Conservation (phyloP, 1,284 basidiomycete genomes). For the Afroboletus lepidellus region DNA sequence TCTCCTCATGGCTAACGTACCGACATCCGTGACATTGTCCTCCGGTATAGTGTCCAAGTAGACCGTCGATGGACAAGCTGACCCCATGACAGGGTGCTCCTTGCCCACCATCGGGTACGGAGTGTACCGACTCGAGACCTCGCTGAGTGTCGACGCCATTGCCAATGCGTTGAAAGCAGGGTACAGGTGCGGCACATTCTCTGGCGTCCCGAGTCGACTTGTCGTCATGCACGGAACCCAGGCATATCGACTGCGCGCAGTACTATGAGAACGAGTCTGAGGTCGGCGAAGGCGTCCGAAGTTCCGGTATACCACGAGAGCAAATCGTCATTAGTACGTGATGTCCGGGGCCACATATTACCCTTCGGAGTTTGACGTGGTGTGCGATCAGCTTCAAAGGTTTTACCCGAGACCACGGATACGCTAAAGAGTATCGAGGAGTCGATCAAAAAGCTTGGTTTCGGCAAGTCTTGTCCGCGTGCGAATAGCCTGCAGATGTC, state of each 20-base stretch:
- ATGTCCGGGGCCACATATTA: background rate
- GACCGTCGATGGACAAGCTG: background rate
- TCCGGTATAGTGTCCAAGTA: slow-evolving; percentile 12
- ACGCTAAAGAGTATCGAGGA: slow-evolving; percentile 37
- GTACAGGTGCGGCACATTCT: slow-evolving; percentile 24
- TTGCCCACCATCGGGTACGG: slow-evolving; percentile 31
- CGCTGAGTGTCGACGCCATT: slow-evolving; percentile 18
- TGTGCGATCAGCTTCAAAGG: slow-evolving; percentile 24
- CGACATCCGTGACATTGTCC: slow-evolving; percentile 8
- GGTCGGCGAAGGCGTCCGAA: slow-evolving; percentile 27
- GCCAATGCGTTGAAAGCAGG: slow-evolving; percentile 21
- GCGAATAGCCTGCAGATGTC: background rate
- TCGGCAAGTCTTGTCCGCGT: slow-evolving; percentile 25
- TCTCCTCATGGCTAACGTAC: slow-evolving; percentile 14
- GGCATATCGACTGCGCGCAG: slow-evolving; percentile 29
- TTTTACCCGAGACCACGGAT: slow-evolving; percentile 2
- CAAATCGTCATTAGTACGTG: slow-evolving; percentile 32
- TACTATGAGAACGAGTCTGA: slow-evolving; percentile 25
- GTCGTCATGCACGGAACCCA: background rate
- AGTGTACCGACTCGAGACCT: slow-evolving; percentile 17
- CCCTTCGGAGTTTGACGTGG: background rate
- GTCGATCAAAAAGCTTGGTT: slow-evolving; percentile 38
- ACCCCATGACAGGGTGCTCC: slow-evolving; percentile 19
- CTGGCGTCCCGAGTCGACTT: background rate
- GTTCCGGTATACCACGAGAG: slow-evolving; percentile 23